Evolutionary conservation across 331 rosid genomes (phyloP).

Genomic region (Erythrophleum ivorense): DNA sequence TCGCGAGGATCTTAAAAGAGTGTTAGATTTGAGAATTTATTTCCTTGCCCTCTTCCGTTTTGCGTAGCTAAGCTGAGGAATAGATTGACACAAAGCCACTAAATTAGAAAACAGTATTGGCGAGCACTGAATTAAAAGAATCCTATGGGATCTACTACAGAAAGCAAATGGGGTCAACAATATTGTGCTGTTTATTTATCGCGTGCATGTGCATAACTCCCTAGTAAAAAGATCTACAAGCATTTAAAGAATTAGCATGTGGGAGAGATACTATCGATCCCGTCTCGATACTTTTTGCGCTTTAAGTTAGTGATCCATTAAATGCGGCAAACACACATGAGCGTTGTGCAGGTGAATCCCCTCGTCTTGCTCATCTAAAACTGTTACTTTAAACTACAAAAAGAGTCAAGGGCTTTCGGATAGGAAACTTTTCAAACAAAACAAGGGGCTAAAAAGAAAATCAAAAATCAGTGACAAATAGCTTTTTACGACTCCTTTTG

Average conservation of each 20-base stretch:
- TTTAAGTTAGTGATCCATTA: slow-evolving; percentile 56
- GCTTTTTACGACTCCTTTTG: neutral
- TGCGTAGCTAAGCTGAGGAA: neutral
- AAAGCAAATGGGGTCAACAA: slow-evolving; percentile 34
- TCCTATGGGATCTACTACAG: neutral
- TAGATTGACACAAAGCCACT: slow-evolving; percentile 8
- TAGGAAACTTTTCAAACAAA: neutral
- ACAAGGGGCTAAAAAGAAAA: neutral
- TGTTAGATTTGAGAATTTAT: slow-evolving; percentile 17
- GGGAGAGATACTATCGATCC: slow-evolving; percentile 13
- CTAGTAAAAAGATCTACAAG: slow-evolving; percentile 37
- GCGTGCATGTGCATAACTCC: slow-evolving; percentile 39
- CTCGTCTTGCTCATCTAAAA: neutral
- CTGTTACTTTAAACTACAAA: neutral
- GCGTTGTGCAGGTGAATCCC: slow-evolving; percentile 18
- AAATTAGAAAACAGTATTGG: neutral
- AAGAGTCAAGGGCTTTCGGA: neutral
- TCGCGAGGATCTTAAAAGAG: slow-evolving; percentile 12
- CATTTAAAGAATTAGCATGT: slow-evolving; percentile 47
- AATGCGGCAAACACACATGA: slow-evolving; percentile 54
- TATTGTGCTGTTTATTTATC: neutral
- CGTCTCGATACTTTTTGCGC: slow-evolving; percentile 32
- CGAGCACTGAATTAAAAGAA: slow-evolving; percentile 12
- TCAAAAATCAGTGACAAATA: neutral
- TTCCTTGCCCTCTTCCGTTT: neutral